A percentile compares a stretch with the other conserved stretches of the same genome.
phyloP scores from a whole-genome alignment of 2,329 filamentous ascomycete species.

The Elsinoe ampelina region DNA sequence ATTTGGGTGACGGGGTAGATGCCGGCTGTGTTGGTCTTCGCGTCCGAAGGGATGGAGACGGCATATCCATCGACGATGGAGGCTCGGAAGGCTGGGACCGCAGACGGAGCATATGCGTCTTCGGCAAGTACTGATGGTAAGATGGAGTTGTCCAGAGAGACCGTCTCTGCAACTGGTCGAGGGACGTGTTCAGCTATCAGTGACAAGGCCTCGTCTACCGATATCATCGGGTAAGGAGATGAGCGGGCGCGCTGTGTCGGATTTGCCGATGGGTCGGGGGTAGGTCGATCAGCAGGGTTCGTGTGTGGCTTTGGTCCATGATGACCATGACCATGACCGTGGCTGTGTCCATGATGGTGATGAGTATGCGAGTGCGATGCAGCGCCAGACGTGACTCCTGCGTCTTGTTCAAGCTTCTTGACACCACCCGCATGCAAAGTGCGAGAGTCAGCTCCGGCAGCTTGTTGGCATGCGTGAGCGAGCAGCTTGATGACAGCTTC shows the following conservation, averaged over 20 bases:
- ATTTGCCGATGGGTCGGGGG: constrained; percentile 51
- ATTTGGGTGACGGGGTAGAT: constrained; percentile 78
- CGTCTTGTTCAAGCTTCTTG: constrained; percentile 74
- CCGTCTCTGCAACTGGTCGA: constrained; percentile 45
- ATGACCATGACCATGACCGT: constrained; percentile 50
- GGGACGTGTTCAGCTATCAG: constrained; percentile 69
- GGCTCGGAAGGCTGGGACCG: constrained; percentile 85
- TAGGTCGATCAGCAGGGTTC: constrained; percentile 47
- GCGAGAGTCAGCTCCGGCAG: constrained; percentile 73
- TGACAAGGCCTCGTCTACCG: constrained; percentile 68
- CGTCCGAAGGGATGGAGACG: constrained; percentile 52
- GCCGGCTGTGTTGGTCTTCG: constrained; percentile 54
- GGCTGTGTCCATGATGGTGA: constrained; percentile 27
- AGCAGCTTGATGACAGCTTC: constrained; percentile 81
- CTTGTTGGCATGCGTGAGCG: constrained; percentile 89
- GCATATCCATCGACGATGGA: constrained; percentile 98
- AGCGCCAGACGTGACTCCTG: constrained; percentile 45
- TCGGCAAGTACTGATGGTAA: constrained; percentile 73
- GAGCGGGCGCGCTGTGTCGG: constrained; percentile 64
- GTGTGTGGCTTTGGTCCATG: constrained; percentile 59
- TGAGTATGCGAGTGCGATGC: constrained; percentile 40
- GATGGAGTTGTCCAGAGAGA: constrained; percentile 54
- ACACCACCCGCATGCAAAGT: constrained; percentile 69
- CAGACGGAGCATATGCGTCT: constrained; percentile 68
- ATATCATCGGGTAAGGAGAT: constrained; percentile 87